phyloP scores from a whole-genome alignment of 179 eudicot genomes.

The Gypsophila paniculata region DNA sequence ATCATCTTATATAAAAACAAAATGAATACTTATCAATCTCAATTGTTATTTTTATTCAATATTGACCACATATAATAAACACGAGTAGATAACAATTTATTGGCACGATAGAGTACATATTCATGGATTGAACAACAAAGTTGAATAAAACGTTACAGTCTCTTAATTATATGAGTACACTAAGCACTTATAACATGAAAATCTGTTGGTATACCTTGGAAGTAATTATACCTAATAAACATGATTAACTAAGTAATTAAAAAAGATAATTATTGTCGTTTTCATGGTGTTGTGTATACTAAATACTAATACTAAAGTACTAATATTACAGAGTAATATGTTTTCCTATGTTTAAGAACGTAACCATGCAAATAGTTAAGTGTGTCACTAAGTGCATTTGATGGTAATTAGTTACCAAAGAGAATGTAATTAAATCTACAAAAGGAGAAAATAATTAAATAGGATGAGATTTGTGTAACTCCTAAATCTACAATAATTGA shows the following conservation, averaged over 20 bases:
- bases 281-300: neutral
- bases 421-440: conserved; percentile 33
- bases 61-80: no score
- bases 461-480: conserved; percentile 33
- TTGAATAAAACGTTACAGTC: no score
- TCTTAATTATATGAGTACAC: neutral
- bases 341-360: conserved; percentile 8
- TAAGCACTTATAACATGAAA: neutral
- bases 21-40: neutral
- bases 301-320: no score
- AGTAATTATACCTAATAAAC: neutral
- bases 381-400: conserved; percentile 13
- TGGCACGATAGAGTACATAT: no score
- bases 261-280: conserved; percentile 1
- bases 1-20: no score
- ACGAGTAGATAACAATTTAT: no score
- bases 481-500: conserved; percentile 34
- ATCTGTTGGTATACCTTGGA: neutral
- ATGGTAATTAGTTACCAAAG: conserved; percentile 20
- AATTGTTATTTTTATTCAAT: no score
- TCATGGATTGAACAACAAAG: no score
- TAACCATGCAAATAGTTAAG: neutral
- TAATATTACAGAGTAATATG: neutral
- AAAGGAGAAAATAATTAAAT: conserved; percentile 31
- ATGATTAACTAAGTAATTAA: neutral